A percentile compares a stretch with the other conserved stretches of the same genome.
Conservation (phyloP, 2,329 filamentous ascomycete species). For the Paecilomyces sp. region DNA sequence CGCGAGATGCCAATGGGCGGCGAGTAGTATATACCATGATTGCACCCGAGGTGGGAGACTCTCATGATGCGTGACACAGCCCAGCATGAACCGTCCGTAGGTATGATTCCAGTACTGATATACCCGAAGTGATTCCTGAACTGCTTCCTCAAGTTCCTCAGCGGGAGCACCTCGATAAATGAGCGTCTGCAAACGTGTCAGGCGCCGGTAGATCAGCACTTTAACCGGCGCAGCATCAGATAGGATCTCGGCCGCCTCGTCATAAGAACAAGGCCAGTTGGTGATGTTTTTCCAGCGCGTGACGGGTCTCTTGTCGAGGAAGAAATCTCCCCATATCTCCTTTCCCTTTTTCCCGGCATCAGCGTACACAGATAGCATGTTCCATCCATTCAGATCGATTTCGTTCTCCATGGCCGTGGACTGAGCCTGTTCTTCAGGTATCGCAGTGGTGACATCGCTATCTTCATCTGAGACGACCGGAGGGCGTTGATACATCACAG, state of each 20-base stretch:
- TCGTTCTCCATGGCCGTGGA: neutral
- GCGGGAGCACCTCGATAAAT: conserved; percentile 34
- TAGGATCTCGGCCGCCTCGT: conserved; percentile 44
- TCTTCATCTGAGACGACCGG: conserved; percentile 41
- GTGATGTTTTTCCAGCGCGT: conserved; percentile 10
- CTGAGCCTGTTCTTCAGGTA: neutral
- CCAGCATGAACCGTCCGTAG: conserved; percentile 47
- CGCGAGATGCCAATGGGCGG: conserved; percentile 53
- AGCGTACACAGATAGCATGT: conserved; percentile 2
- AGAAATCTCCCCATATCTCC: conserved; percentile 35
- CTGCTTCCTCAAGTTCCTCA: conserved; percentile 41
- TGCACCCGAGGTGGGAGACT: conserved; percentile 47
- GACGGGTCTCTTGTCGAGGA: conserved; percentile 15
- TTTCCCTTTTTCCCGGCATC: conserved; percentile 7
- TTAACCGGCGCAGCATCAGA: conserved; percentile 52
- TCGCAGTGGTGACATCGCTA: conserved; percentile 26
- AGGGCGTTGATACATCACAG: conserved; percentile 45
- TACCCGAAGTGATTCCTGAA: conserved; percentile 43
- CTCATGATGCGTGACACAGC: conserved; percentile 45
- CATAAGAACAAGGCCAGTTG: conserved; percentile 50
- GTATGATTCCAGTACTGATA: conserved; percentile 50
- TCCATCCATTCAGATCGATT: conserved; percentile 7
- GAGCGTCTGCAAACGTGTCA: conserved; percentile 50
- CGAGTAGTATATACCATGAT: conserved; percentile 54
- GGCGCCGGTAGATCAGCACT: conserved; percentile 51